These are phyloP conservation scores for Pinus albicaulis DNA, from an alignment of 75 land plant genomes.

Conservation along the genomic window DNA sequence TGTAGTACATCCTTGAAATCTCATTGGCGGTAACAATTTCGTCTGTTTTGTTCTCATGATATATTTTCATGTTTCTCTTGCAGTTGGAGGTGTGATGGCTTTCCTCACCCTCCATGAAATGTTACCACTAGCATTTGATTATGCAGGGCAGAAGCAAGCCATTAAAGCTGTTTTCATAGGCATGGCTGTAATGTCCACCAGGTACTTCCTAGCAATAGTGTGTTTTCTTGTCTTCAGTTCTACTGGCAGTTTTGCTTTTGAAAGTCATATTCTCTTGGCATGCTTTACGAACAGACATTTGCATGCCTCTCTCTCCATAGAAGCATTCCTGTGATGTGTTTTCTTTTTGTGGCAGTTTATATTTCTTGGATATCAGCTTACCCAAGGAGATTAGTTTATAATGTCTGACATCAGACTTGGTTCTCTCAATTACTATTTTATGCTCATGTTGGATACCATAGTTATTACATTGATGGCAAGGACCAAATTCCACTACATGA, in stretches of 20 bases:
- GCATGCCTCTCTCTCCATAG: neutral
- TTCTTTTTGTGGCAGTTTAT: slow-evolving; percentile 49
- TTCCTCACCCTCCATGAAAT: slow-evolving; percentile 95
- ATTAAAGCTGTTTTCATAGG: slow-evolving; percentile 93
- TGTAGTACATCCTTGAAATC: neutral
- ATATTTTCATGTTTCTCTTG: slow-evolving; percentile 11
- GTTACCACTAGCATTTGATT: slow-evolving; percentile 94
- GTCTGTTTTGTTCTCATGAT: neutral
- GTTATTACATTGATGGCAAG: neutral
- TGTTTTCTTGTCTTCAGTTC: neutral
- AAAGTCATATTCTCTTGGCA: neutral
- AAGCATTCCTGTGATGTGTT: neutral
- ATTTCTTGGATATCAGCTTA: slow-evolving; percentile 73
- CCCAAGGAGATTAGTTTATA: slow-evolving; percentile 66
- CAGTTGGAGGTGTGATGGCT: slow-evolving; percentile 99
- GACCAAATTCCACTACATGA: neutral
- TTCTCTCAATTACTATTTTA: neutral
- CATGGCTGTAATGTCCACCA: slow-evolving; percentile 98
- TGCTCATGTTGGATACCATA: neutral
- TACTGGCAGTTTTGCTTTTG: neutral
- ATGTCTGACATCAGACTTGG: neutral
- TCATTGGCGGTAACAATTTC: neutral
- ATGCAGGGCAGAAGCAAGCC: slow-evolving; percentile 94
- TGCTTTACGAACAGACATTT: neutral
- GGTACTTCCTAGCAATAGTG: slow-evolving; percentile 31